Percentiles rank a stretch among this genome's conserved stretches.
These are phyloP conservation scores for Bombardia bombarda DNA, from an alignment of 495 filamentous ascomycete genomes.

Conservation along the genomic window DNA sequence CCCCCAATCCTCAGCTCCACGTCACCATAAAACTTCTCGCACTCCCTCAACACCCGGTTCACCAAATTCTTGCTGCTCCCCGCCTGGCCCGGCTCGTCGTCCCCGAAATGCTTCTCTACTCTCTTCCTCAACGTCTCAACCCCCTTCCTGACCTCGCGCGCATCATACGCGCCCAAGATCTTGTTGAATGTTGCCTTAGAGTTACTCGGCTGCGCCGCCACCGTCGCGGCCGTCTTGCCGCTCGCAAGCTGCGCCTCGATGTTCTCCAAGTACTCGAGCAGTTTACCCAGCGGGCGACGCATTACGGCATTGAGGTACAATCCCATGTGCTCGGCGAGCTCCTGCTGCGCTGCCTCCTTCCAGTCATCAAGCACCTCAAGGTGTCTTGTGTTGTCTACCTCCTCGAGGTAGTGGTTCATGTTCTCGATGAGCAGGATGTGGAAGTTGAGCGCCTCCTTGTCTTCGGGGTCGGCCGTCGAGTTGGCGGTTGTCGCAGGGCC, in stretches of 20 bases:
- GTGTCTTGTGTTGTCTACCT: conserved; percentile 62
- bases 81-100: conserved; percentile 47
- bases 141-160: conserved; percentile 73
- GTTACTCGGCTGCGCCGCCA: conserved; percentile 70
- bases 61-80: conserved; percentile 51
- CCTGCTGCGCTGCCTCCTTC: conserved; percentile 64
- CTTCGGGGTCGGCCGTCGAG: conserved; percentile 64
- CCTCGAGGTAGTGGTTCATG: conserved; percentile 95
- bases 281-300: conserved; percentile 76
- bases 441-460: conserved; percentile 93
- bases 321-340: conserved; percentile 81
- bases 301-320: conserved; percentile 84
- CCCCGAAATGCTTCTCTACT: conserved; percentile 93
- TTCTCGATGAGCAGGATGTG: conserved; percentile 97
- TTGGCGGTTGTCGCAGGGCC: conserved; percentile 10
- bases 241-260: conserved; percentile 60
- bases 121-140: conserved; percentile 80
- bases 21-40: conserved; percentile 68
- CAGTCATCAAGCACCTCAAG: conserved; percentile 74
- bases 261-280: conserved; percentile 83
- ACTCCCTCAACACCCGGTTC: conserved; percentile 67
- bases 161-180: conserved; percentile 67
- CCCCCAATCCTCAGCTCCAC: conserved; percentile 62
- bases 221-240: conserved; percentile 31
- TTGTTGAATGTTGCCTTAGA: conserved; percentile 78